Evolutionary conservation across 768 basidiomycete species (phyloP).

Genomic region (Trametes villosa): DNA sequence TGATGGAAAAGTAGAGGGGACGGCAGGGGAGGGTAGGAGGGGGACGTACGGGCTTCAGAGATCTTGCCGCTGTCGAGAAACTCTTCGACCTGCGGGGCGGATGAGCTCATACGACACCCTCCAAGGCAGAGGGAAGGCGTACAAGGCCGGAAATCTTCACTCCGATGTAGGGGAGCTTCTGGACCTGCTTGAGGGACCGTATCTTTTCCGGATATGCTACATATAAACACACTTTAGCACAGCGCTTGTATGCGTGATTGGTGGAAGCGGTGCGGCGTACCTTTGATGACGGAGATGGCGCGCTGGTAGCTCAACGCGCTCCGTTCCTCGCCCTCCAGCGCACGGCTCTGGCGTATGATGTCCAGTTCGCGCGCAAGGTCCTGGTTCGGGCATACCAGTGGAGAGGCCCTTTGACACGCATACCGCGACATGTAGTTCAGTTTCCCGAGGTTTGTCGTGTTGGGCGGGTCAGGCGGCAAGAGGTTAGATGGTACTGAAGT

Average conservation of each 20-base stretch:
- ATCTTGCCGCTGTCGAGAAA: conserved; percentile 59
- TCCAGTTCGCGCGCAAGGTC: conserved; percentile 59
- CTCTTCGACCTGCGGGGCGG: conserved; percentile 58
- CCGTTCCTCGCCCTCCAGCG: conserved; percentile 67
- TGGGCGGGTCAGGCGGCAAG: conserved; percentile 26
- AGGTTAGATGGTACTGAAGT: conserved; percentile 28
- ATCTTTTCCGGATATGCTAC: conserved; percentile 40
- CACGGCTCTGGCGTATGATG: conserved; percentile 58
- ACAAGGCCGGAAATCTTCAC: conserved; percentile 39
- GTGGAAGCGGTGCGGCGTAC: too few species aligned
- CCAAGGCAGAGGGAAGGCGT: neutral
- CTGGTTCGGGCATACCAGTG: conserved; percentile 73
- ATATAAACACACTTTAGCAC: neutral
- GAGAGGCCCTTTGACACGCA: conserved; percentile 66
- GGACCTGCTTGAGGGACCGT: conserved; percentile 32
- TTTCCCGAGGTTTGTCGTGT: conserved; percentile 21
- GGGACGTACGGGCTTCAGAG: conserved; percentile 56
- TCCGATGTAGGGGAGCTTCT: conserved; percentile 43
- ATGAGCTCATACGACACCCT: too few species aligned
- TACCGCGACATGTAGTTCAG: conserved; percentile 46
- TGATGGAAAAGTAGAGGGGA: neutral
- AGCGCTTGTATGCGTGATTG: too few species aligned
- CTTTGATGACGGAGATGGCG: conserved; percentile 61
- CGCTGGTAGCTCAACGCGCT: conserved; percentile 76
- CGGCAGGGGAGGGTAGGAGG: neutral